Evolutionary conservation across 2,329 filamentous ascomycete species (phyloP), one percentile per base, ranked within the genome.

Genomic region (Boeremia exigua): DNA sequence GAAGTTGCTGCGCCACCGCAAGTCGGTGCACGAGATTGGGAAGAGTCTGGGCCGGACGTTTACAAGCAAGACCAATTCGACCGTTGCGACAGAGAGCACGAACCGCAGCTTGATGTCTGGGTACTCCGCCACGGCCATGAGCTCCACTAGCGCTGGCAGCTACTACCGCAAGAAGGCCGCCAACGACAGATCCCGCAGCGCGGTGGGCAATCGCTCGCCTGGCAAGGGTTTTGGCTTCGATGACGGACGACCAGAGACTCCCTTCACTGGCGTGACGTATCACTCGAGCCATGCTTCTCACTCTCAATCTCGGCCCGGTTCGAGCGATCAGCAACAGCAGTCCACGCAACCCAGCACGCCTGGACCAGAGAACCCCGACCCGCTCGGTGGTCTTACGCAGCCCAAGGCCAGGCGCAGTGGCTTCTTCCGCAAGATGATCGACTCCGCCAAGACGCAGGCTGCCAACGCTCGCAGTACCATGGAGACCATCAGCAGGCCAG

Each of bases 391-490:
- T 0, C 83, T 98, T 8, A 81, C 79, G 11, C 82, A 84, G 9
- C 92, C 92, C 90, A 93, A 76, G 82, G 87, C 91, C 60, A 80
- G 77, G 63, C 95, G 92, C 74, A 88, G 88, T 59, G 94, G 92
- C 44, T 96, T 98, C 69, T 95, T 98, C 81, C 95, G 94, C 76
- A 96, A 96, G 71, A 94, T 98, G 66, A 86, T 97, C 28, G 93
- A 96, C 62, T 92, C 91, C 2, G 94, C 93, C 14, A 97, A 96
- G 79, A 97, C 94, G 0, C 92, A 92, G 29, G 93, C 96, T 30
- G 94, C 94, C 2, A 96, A 88, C 71, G 92, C 91, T 48, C 86
- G 94, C 59, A 95, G 89, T 62, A 96, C 89, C 61, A 91, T 97
- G 62, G 89, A 88, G 3, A 61, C 69, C 4, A 69, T 71, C 15